A percentile compares a stretch with the other conserved stretches of the same genome.
These are phyloP conservation scores for Pseudonitzschia multistriata DNA, from an alignment of 108 stramenopile species.

Conservation along the genomic window DNA sequence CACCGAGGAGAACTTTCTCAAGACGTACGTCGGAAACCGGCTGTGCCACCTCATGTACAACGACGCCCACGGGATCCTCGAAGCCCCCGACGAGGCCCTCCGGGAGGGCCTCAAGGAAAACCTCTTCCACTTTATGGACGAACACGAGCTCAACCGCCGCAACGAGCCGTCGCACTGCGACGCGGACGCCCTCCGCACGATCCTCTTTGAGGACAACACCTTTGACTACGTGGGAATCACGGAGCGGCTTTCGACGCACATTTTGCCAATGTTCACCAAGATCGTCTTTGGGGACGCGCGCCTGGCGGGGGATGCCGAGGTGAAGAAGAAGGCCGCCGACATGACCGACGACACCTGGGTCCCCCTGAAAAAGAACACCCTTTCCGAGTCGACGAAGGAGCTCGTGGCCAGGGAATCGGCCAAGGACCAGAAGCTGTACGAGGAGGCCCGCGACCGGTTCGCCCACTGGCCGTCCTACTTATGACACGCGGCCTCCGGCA, in stretches of 20 bases:
- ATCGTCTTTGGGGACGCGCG: neutral
- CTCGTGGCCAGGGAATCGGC: neutral
- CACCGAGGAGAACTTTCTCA: conserved; percentile 2
- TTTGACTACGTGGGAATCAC: conserved; percentile 5
- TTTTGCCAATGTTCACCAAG: conserved; percentile 5
- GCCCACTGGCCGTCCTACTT: neutral
- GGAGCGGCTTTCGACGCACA: neutral
- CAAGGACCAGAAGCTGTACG: conserved; percentile 8
- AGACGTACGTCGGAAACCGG: conserved; percentile 1
- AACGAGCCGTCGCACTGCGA: conserved; percentile 10
- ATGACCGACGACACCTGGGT: neutral
- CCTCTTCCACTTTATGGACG: conserved; percentile 1
- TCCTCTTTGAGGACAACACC: neutral
- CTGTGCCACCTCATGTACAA: conserved; percentile 13
- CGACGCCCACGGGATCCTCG: conserved; percentile 4
- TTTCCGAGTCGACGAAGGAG: neutral
- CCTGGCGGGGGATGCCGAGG: neutral
- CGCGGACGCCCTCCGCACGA: neutral
- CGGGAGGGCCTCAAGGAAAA: conserved; percentile 6
- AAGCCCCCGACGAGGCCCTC: conserved; percentile 6
- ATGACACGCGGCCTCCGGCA: neutral
- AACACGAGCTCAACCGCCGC: neutral
- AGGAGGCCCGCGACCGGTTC: neutral
- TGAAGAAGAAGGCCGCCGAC: neutral
- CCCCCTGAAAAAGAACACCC: neutral